Evolutionary conservation across 495 filamentous ascomycete genomes (phyloP).

Genomic region (Neurospora sp.): DNA sequence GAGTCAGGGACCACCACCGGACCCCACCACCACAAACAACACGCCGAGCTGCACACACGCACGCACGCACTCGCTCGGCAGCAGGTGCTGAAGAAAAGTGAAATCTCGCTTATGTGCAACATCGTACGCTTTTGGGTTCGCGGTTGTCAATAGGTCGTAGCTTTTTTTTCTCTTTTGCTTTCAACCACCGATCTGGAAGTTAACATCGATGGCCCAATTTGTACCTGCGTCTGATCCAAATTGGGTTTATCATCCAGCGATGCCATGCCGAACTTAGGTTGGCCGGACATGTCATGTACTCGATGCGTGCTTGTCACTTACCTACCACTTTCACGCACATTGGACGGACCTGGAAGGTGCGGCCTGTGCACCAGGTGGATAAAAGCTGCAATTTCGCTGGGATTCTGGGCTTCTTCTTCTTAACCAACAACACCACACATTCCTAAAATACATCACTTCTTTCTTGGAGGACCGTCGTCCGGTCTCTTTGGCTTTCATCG

Average conservation of each 20-base stretch:
- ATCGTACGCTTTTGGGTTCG: neutral
- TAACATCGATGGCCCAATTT: neutral
- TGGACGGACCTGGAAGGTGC: no score
- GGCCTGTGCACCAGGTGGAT: no score
- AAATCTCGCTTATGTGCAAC: neutral
- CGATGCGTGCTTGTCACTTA: neutral
- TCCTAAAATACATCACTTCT: no score
- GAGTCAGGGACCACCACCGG: neutral
- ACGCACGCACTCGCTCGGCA: neutral
- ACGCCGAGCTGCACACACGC: neutral
- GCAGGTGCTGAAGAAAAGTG: neutral
- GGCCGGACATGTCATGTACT: neutral
- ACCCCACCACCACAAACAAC: neutral
- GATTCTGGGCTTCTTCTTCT: no score
- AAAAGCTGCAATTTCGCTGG: no score
- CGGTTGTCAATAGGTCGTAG: neutral
- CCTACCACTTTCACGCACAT: neutral
- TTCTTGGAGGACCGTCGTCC: no score
- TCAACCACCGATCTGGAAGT: neutral
- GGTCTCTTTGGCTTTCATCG: neutral
- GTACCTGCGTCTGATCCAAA: conserved; percentile 10
- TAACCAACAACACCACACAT: no score
- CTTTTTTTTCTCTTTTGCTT: neutral
- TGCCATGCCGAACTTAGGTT: neutral
- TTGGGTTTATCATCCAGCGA: neutral